Conservation (phyloP, 306 rosid species). For the Aeschynomene evenia region DNA sequence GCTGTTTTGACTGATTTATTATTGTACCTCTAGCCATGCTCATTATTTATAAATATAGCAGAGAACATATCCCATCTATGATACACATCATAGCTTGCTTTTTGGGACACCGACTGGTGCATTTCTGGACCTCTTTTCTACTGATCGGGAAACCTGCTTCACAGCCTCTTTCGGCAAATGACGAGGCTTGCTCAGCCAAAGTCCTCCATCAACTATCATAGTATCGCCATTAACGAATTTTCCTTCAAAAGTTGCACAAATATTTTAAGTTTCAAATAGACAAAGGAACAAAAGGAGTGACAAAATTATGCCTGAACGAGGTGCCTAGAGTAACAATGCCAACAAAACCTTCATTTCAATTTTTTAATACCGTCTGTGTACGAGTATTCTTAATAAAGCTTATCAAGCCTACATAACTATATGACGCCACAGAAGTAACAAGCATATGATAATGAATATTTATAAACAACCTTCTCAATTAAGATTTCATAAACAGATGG, state of each 20-base stretch:
- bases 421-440: constrained; percentile 9
- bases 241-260: constrained; percentile 53
- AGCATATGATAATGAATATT: constrained; percentile 7
- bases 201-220: constrained; percentile 76
- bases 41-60: neutral
- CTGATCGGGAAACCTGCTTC: constrained; percentile 68
- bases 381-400: neutral
- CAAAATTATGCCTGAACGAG: neutral
- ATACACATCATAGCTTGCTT: constrained; percentile 64
- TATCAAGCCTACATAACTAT: neutral
- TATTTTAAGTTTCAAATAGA: neutral
- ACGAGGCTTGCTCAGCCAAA: constrained; percentile 91
- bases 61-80: neutral
- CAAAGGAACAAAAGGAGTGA: neutral
- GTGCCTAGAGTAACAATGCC: neutral
- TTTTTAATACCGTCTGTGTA: neutral
- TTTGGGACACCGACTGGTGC: constrained; percentile 62
- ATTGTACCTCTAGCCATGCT: no score
- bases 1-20: no score
- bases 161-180: constrained; percentile 74
- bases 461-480: neutral
- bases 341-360: neutral
- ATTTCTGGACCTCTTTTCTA: constrained; percentile 75
- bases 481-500: neutral
- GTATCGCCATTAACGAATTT: constrained; percentile 74